A percentile compares a stretch with the other conserved stretches of the same genome.
These are phyloP conservation scores for Colletotrichum graminicola DNA, from an alignment of 2,329 filamentous ascomycete genomes.

Conservation along the genomic window DNA sequence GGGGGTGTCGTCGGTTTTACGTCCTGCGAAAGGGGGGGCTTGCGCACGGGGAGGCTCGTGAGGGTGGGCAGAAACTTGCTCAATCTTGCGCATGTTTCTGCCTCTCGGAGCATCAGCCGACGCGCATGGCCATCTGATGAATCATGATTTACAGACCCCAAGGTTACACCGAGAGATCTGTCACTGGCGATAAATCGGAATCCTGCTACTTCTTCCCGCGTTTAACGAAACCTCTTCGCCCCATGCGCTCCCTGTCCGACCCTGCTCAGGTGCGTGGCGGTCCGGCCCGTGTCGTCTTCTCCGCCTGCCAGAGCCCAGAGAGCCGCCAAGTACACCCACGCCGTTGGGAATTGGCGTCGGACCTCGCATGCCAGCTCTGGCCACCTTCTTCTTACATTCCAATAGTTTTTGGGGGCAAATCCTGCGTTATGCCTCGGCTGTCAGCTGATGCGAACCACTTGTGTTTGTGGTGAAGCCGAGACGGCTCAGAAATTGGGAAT, in stretches of 20 bases:
- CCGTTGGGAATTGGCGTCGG: not conserved
- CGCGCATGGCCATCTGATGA: not conserved
- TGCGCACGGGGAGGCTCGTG: conserved; percentile 1
- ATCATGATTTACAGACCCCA: not conserved
- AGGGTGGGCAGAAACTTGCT: conserved; percentile 39
- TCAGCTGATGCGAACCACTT: not conserved
- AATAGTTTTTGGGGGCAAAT: too few relatives aligned
- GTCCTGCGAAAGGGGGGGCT: not conserved
- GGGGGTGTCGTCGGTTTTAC: not conserved
- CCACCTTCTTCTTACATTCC: not conserved
- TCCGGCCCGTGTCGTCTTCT: not conserved
- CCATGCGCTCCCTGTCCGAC: not conserved
- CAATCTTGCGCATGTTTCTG: conserved; percentile 35
- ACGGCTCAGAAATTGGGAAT: not conserved
- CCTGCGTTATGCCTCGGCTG: not conserved
- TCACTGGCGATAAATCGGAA: not conserved
- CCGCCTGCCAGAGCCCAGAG: not conserved
- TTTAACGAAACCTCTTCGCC: too few relatives aligned
- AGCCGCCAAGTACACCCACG: not conserved
- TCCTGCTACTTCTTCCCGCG: not conserved
- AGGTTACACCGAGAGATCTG: not conserved
- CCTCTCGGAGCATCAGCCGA: not conserved
- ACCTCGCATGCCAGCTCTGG: not conserved
- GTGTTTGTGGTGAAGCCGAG: not conserved
- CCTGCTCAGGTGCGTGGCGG: not conserved